Conservation (phyloP, 2,329 filamentous ascomycete species). For the Neonectria sp. region DNA sequence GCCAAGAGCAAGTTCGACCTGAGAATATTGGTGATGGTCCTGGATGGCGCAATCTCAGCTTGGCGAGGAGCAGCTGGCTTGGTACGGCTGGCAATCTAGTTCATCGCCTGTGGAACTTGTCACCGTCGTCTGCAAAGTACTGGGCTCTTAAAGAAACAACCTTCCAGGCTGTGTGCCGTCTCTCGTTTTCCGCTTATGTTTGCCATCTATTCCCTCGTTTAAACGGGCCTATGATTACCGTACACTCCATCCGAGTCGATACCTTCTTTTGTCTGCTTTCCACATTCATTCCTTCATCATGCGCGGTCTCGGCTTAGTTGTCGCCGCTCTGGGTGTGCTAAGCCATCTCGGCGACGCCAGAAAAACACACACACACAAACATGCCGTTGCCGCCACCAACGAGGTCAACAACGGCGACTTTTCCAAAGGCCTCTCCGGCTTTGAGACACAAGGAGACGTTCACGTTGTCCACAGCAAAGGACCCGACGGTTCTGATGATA, state of each 20-base stretch:
- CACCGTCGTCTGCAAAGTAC: too few relatives aligned
- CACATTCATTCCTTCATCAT: not conserved
- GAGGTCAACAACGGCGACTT: not conserved
- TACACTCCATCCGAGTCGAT: not conserved
- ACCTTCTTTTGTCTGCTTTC: too few relatives aligned
- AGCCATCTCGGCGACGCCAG: not conserved
- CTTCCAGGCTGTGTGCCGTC: not conserved
- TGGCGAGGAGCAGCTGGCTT: not conserved
- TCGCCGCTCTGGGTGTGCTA: not conserved
- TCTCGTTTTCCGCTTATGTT: not conserved
- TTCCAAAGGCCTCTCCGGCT: not conserved
- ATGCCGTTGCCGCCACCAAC: not conserved
- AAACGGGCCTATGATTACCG: not conserved
- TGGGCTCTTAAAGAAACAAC: too few relatives aligned
- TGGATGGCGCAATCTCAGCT: not conserved
- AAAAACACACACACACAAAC: too few relatives aligned
- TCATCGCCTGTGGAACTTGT: too few relatives aligned
- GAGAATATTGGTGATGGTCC: not conserved
- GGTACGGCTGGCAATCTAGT: not conserved
- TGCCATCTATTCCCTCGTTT: not conserved
- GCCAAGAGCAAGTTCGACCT: not conserved
- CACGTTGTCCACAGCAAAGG: too few relatives aligned
- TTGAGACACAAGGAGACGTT: too few relatives aligned
- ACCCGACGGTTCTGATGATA: too few relatives aligned
- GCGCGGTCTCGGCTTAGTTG: not conserved